These are phyloP conservation scores for Pezicula neosporulosa DNA, from an alignment of 2,329 filamentous ascomycete species.

Conservation along the genomic window DNA sequence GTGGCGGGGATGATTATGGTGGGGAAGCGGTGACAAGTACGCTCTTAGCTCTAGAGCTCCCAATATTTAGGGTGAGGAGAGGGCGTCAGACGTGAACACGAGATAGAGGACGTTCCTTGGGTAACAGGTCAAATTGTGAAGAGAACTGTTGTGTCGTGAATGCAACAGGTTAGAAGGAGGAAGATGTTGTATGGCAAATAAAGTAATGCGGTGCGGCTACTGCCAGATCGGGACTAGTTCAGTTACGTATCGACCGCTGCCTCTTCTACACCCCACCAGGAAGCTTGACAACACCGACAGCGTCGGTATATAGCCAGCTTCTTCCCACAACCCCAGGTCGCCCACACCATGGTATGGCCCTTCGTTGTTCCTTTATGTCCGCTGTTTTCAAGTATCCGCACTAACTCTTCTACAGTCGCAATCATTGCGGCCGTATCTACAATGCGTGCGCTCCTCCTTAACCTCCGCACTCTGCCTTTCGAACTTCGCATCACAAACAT, in stretches of 20 bases:
- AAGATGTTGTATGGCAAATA: neutral
- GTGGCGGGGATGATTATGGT: constrained; percentile 19
- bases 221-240: neutral
- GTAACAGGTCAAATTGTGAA: too few relatives aligned
- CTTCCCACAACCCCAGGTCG: neutral
- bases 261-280: constrained; percentile 21
- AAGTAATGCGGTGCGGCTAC: neutral
- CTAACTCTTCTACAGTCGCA: constrained; percentile 62
- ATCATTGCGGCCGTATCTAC: constrained; percentile 93
- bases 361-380: neutral
- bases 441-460: constrained; percentile 91
- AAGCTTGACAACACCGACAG: constrained; percentile 9
- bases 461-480: constrained; percentile 90
- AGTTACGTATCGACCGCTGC: neutral
- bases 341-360: constrained; percentile 7
- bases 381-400: neutral
- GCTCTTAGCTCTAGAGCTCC: neutral
- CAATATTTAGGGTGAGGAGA: neutral
- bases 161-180: neutral
- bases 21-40: constrained; percentile 1
- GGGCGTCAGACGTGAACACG: neutral
- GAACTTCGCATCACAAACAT: constrained; percentile 96
- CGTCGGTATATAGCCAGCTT: neutral
- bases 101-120: neutral
- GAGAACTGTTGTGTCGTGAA: too few relatives aligned